Base-by-base conservation (phyloP, 176 grass and related monocot species). In the Musa troglodytarum region DNA sequence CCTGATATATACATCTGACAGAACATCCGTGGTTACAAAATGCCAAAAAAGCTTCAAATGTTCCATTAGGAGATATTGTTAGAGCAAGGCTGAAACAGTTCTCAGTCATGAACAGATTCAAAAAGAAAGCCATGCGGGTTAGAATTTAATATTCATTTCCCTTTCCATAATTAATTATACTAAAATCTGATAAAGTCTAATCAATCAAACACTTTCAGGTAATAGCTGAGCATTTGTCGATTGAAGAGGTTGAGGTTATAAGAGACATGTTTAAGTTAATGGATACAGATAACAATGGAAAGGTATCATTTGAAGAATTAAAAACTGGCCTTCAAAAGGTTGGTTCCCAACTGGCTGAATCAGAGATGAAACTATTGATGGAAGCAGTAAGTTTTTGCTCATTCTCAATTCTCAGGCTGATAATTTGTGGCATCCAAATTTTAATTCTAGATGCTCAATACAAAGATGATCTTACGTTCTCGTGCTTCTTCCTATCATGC, bases 51-150 rank as follows among this genome's bases (percentile, higher is more conserved):
- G 90, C 77, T 68, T 88, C 96, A 25, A 86, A 99, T 74, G 78
- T 99, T 87, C 74, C 89, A 84, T 81, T 99, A 51, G 96, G 96
- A 20, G 86, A 99, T 63, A 79, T 89, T 55, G 96, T 99, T 55
- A 77, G 83, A 77, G 80, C 91, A 23, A 95, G 79, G 73, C 81
- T 99, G 70, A 91, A 95, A 65, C 96, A 99, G 80, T 99, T 99
- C 85, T 51, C 88, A 82, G 86, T 90, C 73, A 95, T 99, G 96
- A 99, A 99, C 81, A 99, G 93, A 85, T 95, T 99, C 76, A 99
- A 99, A 87, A 99, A 95, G 81, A 94, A 87, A 89, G 88, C 88
- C 9, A 81, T 99, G 16, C 83, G 86, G 91, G 96, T 99, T 87
- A 84, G 84, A 53, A 16, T 65, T 55, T 74, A 11, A 21, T 11